Conservation (phyloP, 169 alveolate species). For the Babesia gibsoni region DNA sequence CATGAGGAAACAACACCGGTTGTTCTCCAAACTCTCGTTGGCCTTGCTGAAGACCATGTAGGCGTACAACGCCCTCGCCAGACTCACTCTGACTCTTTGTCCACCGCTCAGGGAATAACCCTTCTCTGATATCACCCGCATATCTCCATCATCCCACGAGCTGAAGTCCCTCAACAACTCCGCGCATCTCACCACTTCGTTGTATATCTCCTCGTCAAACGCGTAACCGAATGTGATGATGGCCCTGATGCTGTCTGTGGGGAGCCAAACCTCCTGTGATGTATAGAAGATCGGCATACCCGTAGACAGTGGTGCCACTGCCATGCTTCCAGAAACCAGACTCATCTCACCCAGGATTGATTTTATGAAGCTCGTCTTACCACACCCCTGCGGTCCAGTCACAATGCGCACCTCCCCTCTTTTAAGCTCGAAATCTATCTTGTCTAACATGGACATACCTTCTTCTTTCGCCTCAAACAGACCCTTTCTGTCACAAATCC, state of each 20-base stretch:
- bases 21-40: slow-evolving; percentile 19
- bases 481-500: slow-evolving; percentile 16
- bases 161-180: slow-evolving; percentile 35
- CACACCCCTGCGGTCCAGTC: slow-evolving; percentile 57
- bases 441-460: background rate
- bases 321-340: slow-evolving; percentile 54
- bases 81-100: slow-evolving; percentile 85
- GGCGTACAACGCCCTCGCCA: slow-evolving; percentile 89
- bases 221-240: slow-evolving; percentile 36
- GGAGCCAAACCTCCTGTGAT: slow-evolving; percentile 36
- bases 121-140: slow-evolving; percentile 38
- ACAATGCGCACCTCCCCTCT: slow-evolving; percentile 30
- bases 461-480: background rate
- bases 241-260: slow-evolving; percentile 29
- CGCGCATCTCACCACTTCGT: slow-evolving; percentile 4
- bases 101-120: slow-evolving; percentile 83
- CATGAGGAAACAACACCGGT: slow-evolving; percentile 55
- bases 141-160: slow-evolving; percentile 51
- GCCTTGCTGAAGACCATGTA: slow-evolving; percentile 48
- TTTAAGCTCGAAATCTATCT: slow-evolving; percentile 19
- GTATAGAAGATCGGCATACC: slow-evolving; percentile 49
- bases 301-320: slow-evolving; percentile 45
- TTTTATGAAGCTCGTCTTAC: slow-evolving; percentile 48
- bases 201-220: slow-evolving; percentile 40
- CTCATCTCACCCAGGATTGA: slow-evolving; percentile 55